These are phyloP conservation scores for Sporothrix dimorphospora DNA, from an alignment of 2,329 filamentous ascomycete genomes.

Conservation along the genomic window DNA sequence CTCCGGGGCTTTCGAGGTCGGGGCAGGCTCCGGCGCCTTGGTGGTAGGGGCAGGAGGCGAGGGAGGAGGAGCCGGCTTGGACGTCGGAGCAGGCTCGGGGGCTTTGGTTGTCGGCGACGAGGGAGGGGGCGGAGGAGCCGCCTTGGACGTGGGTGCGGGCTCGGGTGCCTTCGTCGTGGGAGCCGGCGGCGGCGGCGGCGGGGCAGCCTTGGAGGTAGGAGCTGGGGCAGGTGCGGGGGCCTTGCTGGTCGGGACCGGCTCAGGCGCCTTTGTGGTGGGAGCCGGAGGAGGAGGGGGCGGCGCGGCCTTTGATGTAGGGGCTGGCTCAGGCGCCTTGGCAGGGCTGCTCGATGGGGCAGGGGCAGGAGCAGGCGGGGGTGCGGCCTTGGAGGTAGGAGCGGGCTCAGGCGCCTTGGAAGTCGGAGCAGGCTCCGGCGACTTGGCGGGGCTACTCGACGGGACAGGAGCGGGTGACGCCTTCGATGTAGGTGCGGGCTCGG, in stretches of 20 bases:
- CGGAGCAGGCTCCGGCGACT: background rate
- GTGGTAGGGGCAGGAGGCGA: background rate
- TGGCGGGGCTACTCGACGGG: background rate
- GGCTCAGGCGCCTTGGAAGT: background rate
- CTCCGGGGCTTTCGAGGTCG: background rate
- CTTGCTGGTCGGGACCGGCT: background rate
- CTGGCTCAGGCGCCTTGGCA: background rate
- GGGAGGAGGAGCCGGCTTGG: background rate
- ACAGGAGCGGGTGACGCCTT: background rate
- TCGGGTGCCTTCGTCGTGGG: background rate
- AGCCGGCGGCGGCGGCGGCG: background rate
- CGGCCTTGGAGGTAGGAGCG: no score
- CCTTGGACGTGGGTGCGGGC: background rate
- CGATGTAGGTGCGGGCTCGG: background rate
- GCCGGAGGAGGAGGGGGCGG: background rate
- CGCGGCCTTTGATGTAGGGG: no score
- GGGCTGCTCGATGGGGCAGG: background rate
- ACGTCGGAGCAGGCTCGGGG: background rate
- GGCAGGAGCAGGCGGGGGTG: background rate
- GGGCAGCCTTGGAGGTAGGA: background rate
- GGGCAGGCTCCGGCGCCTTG: slow-evolving; percentile 3
- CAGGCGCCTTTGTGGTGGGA: background rate
- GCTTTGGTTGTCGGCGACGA: background rate
- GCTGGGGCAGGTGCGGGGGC: background rate
- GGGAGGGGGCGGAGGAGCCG: background rate